A percentile compares a stretch with the other conserved stretches of the same genome.
These are phyloP conservation scores for Plasmodium knowlesi DNA, from an alignment of 169 alveolate genomes.

Conservation along the genomic window DNA sequence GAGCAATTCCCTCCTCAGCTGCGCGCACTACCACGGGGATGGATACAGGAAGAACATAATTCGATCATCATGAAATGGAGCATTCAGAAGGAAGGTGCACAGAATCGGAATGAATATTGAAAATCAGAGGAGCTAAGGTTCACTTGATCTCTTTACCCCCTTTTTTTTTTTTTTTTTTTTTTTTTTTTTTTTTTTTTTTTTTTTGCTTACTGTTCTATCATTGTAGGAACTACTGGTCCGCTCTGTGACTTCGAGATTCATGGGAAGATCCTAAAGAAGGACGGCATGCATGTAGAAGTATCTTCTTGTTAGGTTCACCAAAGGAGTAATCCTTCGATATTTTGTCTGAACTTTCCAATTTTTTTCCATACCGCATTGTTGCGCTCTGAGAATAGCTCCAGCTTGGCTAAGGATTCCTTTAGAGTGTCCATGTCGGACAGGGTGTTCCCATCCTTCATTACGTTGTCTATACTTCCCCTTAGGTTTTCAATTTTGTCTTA, in stretches of 20 bases:
- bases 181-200: background rate
- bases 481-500: conserved; percentile 47
- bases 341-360: background rate
- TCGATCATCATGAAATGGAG: background rate
- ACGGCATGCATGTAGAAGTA: background rate
- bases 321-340: background rate
- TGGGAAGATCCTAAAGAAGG: background rate
- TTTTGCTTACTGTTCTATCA: background rate
- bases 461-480: conserved; percentile 24
- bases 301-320: background rate
- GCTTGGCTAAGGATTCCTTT: conserved; percentile 16
- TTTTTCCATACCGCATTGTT: conserved; percentile 12
- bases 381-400: conserved; percentile 22
- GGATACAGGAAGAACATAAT: background rate
- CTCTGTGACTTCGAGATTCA: background rate
- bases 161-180: background rate
- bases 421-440: conserved; percentile 15
- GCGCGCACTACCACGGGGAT: background rate
- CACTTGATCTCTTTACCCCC: background rate
- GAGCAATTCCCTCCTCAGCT: conserved; percentile 18
- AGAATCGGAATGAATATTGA: background rate
- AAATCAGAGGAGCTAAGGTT: background rate
- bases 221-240: background rate
- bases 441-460: conserved; percentile 25
- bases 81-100: background rate